phyloP scores from a whole-genome alignment of 2,329 filamentous ascomycete species.

The Hymenotorrendiella dingleyae region DNA sequence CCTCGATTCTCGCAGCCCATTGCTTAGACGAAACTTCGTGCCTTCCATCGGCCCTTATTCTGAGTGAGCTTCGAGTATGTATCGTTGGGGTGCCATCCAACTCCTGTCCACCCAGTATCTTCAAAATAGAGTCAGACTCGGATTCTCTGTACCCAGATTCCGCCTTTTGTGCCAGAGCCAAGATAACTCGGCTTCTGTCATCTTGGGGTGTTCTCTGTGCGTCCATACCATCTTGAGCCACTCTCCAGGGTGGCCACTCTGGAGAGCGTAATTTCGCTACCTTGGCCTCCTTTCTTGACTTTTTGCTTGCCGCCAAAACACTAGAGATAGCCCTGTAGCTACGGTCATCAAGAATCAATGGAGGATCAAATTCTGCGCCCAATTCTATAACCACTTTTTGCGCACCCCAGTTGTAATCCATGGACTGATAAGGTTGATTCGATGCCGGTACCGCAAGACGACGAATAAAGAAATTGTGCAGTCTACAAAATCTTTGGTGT shows the following conservation, averaged over 20 bases:
- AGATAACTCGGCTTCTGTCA: slow-evolving; percentile 47
- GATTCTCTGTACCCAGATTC: slow-evolving; percentile 48
- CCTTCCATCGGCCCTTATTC: slow-evolving; percentile 1
- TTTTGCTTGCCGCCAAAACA: slow-evolving; percentile 48
- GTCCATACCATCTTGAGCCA: slow-evolving; percentile 53
- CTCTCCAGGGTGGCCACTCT: slow-evolving; percentile 56
- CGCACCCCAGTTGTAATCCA: slow-evolving; percentile 50
- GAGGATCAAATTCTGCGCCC: slow-evolving; percentile 42
- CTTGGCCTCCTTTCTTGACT: slow-evolving; percentile 44
- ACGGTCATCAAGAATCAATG: slow-evolving; percentile 43
- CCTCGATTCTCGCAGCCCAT: slow-evolving; percentile 52
- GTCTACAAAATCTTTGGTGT: slow-evolving; percentile 21
- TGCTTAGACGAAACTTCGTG: slow-evolving; percentile 1
- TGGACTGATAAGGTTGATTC: slow-evolving; percentile 32
- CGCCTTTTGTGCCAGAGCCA: slow-evolving; percentile 47
- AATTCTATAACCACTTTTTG: slow-evolving; percentile 48
- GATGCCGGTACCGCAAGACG: slow-evolving; percentile 34
- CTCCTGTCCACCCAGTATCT: slow-evolving; percentile 47
- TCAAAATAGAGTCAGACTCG: slow-evolving; percentile 43
- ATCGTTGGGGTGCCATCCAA: slow-evolving; percentile 50
- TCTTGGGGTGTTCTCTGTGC: slow-evolving; percentile 46
- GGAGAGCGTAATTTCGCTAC: slow-evolving; percentile 43
- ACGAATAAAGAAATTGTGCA: slow-evolving; percentile 38
- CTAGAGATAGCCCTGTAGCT: slow-evolving; percentile 50
- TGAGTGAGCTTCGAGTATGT: slow-evolving; percentile 40